phyloP scores from a whole-genome alignment of 495 filamentous ascomycete species.

The Cercophora newfieldiana region DNA sequence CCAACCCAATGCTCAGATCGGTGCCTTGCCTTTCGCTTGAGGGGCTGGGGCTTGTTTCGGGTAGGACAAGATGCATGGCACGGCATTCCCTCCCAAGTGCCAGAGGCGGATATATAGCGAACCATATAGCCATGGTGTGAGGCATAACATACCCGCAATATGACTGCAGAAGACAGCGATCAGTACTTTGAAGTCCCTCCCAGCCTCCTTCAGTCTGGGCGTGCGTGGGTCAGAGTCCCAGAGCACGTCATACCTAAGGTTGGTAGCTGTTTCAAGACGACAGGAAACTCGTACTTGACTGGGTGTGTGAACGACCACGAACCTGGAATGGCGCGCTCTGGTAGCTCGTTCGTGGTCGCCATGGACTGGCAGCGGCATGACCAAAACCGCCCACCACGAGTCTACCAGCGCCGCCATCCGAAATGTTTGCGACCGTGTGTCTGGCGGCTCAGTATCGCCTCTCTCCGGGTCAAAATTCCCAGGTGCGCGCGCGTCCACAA shows the following conservation, averaged over 20 bases:
- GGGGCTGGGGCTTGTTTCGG: constrained; percentile 11
- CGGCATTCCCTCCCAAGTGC: constrained; percentile 19
- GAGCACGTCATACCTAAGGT: not conserved
- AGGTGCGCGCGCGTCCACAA: not conserved
- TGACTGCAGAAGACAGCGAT: constrained; percentile 15
- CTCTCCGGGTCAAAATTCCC: not conserved
- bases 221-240: not conserved
- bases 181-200: not conserved
- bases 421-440: not conserved
- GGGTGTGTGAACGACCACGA: not conserved
- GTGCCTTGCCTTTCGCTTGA: constrained; percentile 1
- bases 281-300: not conserved
- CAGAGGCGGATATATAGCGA: constrained; percentile 23
- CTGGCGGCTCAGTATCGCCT: not conserved
- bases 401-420: not conserved
- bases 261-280: not conserved
- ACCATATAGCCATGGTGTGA: constrained; percentile 14
- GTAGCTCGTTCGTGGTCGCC: not conserved
- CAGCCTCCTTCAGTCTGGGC: not conserved
- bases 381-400: not conserved
- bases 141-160: constrained; percentile 26
- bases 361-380: not conserved
- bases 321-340: not conserved
- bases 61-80: constrained; percentile 16
- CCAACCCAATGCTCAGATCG: not conserved